Base-by-base conservation (phyloP, 2,329 filamentous ascomycete species). In the Coniochaeta pulveracea region DNA sequence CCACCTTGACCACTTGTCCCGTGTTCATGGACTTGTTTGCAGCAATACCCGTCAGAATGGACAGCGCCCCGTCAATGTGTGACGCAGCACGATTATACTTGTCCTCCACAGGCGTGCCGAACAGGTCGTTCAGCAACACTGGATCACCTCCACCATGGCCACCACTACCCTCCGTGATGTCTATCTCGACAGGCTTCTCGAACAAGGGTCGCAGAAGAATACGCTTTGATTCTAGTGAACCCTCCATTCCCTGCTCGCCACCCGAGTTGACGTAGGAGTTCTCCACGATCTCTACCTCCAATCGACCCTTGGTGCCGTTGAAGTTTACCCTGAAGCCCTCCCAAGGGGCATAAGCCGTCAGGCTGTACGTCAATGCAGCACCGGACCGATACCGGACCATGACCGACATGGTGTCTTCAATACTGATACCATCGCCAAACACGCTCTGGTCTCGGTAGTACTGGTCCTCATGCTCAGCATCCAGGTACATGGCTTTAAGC, bases 371-470 rank as follows among this genome's bases (percentile, higher is more conserved):
- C 47, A 77, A 51, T 17, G 71, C 63, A 0, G 69, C 70, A 3
- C 70, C 67, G 33, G 61, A 71, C 12, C 58, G 55, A 44, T 78
- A 78, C 33, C 63, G 56, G 15, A 77, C 67, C 28, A 78, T 56
- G 16, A 77, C 51, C 24, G 61, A 71, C 71, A 77, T 74, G 0
- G 72, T 77, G 43, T 78, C 74, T 47, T 78, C 72, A 37, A 77
- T 77, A 41, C 60, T 75, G 35, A 78, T 75, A 2, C 73, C 74
- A 38, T 78, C 73, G 0, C 68, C 61, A 34, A 78, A 77, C 1
- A 76, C 71, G 41, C 64, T 74, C 49, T 76, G 72, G 43, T 78
- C 73, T 1, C 73, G 64, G 38, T 69, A 63, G 43, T 78, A 78
- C 11, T 61, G 61, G 41, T 78, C 74, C 44, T 78, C 74, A 37